Base-by-base conservation (phyloP, 73 alveolate genomes). In the Blepharisma japonicum region DNA sequence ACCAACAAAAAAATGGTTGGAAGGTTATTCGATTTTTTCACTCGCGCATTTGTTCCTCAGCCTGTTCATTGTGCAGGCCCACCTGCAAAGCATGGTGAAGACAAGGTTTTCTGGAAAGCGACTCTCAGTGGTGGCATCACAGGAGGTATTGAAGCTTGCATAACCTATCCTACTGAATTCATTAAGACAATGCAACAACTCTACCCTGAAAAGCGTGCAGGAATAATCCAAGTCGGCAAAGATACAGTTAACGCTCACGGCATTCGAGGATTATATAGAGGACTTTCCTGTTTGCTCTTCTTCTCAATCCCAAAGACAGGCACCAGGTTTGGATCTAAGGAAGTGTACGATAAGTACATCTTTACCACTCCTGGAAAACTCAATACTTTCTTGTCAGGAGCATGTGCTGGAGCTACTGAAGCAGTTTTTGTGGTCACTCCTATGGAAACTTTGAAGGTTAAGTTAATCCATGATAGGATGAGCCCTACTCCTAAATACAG, bases 401-500 rank as follows among this genome's bases (percentile, higher is more conserved):
- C 92, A 7, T 68, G 83, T 6, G 98, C 98, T 6, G 98, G 98
- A 42, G 96, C 93, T 25, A 71, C 83, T 32, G 98, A 93, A 74
- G 95, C 98, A 7, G 47, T 89, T n/a, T 68, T 93, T 6, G 98
- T 93, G 11, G 98, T 91, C n/a, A 93, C 98, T 55, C 98, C 98
- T 18, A 87, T 87, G 81, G 98, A 93, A 71, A 93, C 98, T 55
- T 72, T 93, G 61, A 93, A 93, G 84, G 91, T 90, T 18, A 93
- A 93, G 71, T 80, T 93, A 71, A 89, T 93, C 71, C 97, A 93
- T 81, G 98, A 93, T 76, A 87, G 92, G 81, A 83, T 93, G 27
- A 81, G 89, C 42, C 87, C 68, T 21, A 61, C 67, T 49, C 98
- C 98, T 6, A 80, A 93, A 80, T 93, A 88, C 77, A 87, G 79